Conservation (phyloP, 1,284 basidiomycete genomes). For the Cutaneotrichosporon arboriforme region DNA sequence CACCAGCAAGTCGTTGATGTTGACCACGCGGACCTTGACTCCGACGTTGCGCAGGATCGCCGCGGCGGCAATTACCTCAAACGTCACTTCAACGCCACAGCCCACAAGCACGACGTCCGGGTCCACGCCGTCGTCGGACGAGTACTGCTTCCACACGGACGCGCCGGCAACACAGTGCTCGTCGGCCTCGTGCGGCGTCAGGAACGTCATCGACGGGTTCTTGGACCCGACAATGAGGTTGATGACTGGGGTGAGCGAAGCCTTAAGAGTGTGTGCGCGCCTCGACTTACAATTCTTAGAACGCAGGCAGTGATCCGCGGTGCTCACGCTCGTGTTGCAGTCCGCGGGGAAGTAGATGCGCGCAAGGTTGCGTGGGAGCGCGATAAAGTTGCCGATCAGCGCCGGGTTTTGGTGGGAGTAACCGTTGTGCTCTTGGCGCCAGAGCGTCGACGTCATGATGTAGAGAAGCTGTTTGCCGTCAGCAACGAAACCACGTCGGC, state of each 20-base stretch:
- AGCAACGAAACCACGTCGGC: constrained; percentile 48
- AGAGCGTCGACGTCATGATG: constrained; percentile 50
- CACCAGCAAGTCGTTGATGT: constrained; percentile 54
- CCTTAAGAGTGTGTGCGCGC: constrained; percentile 17
- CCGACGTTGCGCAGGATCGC: constrained; percentile 67
- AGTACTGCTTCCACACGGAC: constrained; percentile 50
- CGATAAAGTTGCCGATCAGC: constrained; percentile 72
- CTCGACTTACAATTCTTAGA: constrained; percentile 60
- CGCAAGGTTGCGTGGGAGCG: constrained; percentile 65
- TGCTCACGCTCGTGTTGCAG: constrained; percentile 72
- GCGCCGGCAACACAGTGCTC: constrained; percentile 70
- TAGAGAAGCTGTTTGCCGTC: constrained; percentile 58
- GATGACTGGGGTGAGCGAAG: constrained; percentile 29
- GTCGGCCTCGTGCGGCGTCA: constrained; percentile 47
- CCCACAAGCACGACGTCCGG: constrained; percentile 54
- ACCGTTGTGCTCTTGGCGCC: constrained; percentile 62
- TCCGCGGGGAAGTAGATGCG: constrained; percentile 87
- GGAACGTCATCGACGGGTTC: constrained; percentile 52
- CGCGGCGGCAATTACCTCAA: constrained; percentile 58
- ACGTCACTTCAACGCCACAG: constrained; percentile 50
- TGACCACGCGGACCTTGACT: constrained; percentile 65
- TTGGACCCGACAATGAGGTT: constrained; percentile 72
- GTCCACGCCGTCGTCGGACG: constrained; percentile 49
- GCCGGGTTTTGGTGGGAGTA: constrained; percentile 82
- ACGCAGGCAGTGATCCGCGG: constrained; percentile 69